Percentiles rank a stretch among this genome's conserved stretches.
These are phyloP conservation scores for Agapanthus africanus DNA, from an alignment of 106 monocot species.

Conservation along the genomic window DNA sequence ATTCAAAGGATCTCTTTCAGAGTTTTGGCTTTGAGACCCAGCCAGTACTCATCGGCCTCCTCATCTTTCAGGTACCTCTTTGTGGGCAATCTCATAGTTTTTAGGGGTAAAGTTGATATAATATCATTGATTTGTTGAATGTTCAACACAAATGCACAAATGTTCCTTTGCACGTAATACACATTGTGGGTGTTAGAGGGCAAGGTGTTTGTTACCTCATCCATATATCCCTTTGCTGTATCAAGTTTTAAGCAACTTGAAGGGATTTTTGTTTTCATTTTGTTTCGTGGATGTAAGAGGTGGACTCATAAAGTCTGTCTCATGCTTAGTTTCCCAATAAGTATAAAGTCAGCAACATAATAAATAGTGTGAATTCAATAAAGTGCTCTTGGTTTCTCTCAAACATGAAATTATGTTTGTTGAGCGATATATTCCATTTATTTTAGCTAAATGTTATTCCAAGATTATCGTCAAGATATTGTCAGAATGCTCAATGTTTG, in stretches of 20 bases:
- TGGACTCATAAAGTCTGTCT: too few species aligned
- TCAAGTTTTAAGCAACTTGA: too few species aligned
- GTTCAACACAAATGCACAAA: not conserved
- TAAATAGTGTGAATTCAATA: too few species aligned
- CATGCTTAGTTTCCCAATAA: too few species aligned
- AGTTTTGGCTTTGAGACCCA: constrained; percentile 95
- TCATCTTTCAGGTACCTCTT: constrained; percentile 81
- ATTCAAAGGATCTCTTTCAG: constrained; percentile 81
- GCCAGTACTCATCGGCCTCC: constrained; percentile 81
- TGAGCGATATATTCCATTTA: not conserved
- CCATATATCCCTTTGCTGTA: too few species aligned
- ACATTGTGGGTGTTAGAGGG: too few species aligned
- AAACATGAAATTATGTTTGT: not conserved
- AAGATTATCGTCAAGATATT: not conserved
- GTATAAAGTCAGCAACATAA: too few species aligned
- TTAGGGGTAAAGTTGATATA: not conserved
- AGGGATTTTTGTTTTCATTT: too few species aligned
- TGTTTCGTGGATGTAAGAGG: too few species aligned
- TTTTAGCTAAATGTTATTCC: not conserved
- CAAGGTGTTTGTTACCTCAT: too few species aligned
- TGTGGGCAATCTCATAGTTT: not conserved
- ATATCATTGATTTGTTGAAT: not conserved
- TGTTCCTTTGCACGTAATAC: too few species aligned
- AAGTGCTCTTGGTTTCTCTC: not conserved
- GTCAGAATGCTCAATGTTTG: not conserved